A percentile compares a stretch with the other conserved stretches of the same genome.
phyloP scores from a whole-genome alignment of 2,329 filamentous ascomycete species.

The Ophiobolus disseminans region DNA sequence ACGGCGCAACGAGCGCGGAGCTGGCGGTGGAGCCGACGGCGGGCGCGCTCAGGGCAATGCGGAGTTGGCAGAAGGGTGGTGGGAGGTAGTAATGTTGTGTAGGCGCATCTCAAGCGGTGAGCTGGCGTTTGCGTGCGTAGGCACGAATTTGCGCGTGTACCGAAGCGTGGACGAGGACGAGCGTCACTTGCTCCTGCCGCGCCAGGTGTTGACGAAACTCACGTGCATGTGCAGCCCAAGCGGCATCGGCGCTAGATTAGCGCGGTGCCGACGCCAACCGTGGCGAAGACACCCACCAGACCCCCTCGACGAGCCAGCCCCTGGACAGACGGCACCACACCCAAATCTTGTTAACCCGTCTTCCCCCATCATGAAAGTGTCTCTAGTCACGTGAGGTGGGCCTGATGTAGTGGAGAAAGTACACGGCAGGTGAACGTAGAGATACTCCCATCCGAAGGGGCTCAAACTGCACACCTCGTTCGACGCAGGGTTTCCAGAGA shows the following conservation, averaged over 20 bases:
- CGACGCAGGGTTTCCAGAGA: no score
- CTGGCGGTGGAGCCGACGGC: conserved; percentile 25
- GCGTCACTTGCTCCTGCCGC: conserved; percentile 18
- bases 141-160: conserved; percentile 24
- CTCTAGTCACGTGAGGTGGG: no score
- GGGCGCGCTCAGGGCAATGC: conserved; percentile 27
- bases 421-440: no score
- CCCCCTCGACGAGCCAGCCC: no score
- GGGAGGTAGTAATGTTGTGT: conserved; percentile 28
- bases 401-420: no score
- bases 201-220: conserved; percentile 30
- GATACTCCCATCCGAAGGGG: no score
- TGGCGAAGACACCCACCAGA: no score
- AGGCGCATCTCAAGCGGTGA: conserved; percentile 38
- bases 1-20: conserved; percentile 26
- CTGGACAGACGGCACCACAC: no score
- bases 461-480: no score
- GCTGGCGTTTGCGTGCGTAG: conserved; percentile 28
- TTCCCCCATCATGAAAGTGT: no score
- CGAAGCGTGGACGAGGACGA: conserved; percentile 15
- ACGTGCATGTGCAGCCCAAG: conserved; percentile 6
- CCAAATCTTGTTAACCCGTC: no score
- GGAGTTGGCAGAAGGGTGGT: conserved; percentile 20
- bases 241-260: conserved; percentile 2
- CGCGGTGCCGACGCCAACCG: conserved; percentile 7